Percentiles rank a stretch among this genome's conserved stretches.
phyloP scores from a whole-genome alignment of 106 monocot genomes.

The Phalaenopsis equestris region DNA sequence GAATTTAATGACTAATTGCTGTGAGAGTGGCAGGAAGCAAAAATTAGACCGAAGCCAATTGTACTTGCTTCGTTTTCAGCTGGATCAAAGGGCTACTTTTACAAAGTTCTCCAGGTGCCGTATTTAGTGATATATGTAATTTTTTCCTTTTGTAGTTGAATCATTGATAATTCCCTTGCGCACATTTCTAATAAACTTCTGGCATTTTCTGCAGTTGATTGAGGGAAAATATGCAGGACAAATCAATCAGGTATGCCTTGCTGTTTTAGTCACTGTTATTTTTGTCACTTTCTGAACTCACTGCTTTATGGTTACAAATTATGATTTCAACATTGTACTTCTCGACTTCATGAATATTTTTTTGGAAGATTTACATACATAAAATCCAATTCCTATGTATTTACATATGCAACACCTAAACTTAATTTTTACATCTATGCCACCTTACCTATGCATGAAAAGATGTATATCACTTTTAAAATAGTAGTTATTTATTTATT shows the following conservation, averaged over 20 bases:
- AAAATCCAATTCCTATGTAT: no score
- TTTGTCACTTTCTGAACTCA: background rate
- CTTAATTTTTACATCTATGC: no score
- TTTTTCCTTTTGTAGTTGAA: background rate
- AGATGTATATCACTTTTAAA: no score
- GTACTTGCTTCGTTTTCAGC: conserved; percentile 76
- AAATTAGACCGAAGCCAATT: conserved; percentile 42
- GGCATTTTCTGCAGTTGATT: conserved; percentile 45
- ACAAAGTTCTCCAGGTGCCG: conserved; percentile 82
- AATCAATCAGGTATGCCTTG: conserved; percentile 32
- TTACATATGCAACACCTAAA: no score
- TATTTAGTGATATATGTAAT: background rate
- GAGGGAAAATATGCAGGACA: conserved; percentile 65
- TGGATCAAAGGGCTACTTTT: conserved; percentile 78
- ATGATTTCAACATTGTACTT: background rate
- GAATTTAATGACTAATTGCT: background rate
- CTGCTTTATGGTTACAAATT: background rate
- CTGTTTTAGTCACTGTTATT: background rate
- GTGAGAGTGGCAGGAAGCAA: conserved; percentile 53
- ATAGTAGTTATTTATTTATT: no score
- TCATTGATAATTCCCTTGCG: background rate
- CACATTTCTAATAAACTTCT: background rate
- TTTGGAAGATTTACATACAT: no score
- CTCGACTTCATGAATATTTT: no score
- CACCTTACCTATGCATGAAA: no score